phyloP scores from a whole-genome alignment of 1,139 yeast species.

The Debaryomyces sp. region DNA sequence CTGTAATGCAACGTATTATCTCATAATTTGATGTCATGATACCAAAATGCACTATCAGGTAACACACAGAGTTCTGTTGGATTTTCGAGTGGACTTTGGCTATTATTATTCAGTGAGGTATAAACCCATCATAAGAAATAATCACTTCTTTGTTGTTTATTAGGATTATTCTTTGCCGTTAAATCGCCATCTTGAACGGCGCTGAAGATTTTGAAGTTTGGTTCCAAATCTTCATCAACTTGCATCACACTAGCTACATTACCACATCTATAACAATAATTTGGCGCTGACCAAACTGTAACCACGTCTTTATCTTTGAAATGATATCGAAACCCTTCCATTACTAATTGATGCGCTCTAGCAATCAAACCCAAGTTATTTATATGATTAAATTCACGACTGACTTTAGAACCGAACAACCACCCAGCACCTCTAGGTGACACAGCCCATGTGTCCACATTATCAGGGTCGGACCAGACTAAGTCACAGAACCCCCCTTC shows the following conservation, averaged over 20 bases:
- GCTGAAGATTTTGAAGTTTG: slow-evolving; percentile 89
- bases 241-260: slow-evolving; percentile 98
- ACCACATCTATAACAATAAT: slow-evolving; percentile 97
- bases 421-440: slow-evolving; percentile 99
- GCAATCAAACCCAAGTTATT: slow-evolving; percentile 87
- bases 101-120: not conserved
- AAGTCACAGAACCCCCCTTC: slow-evolving; percentile 98
- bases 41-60: not conserved
- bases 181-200: slow-evolving; percentile 91
- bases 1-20: not conserved
- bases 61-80: not conserved
- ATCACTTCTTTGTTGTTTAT: slow-evolving; percentile 78
- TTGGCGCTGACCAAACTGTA: slow-evolving; percentile 98
- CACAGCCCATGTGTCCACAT: slow-evolving; percentile 98
- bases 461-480: slow-evolving; percentile 98
- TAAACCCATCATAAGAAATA: slow-evolving; percentile 59
- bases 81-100: not conserved
- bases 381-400: slow-evolving; percentile 90
- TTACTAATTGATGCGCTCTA: slow-evolving; percentile 95
- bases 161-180: slow-evolving; percentile 64
- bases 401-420: slow-evolving; percentile 92
- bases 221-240: slow-evolving; percentile 82
- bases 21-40: not conserved
- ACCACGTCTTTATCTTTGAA: slow-evolving; percentile 94
- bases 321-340: slow-evolving; percentile 97